Percentiles rank a stretch among this genome's conserved stretches.
phyloP scores from a whole-genome alignment of 345 rosid genomes.

The Ceriops tagal region DNA sequence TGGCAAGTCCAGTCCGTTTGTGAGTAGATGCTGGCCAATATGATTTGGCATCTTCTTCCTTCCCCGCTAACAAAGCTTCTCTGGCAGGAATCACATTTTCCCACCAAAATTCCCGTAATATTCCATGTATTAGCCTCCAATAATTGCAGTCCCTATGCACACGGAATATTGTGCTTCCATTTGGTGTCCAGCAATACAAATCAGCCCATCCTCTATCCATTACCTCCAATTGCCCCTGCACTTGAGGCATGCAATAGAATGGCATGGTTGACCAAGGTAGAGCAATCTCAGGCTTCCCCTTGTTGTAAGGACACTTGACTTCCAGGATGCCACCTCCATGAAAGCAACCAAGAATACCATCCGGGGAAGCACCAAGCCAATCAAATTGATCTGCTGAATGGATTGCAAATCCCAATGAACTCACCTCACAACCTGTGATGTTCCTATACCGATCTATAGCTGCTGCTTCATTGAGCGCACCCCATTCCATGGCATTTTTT shows the following conservation, averaged over 20 bases:
- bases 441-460: constrained; percentile 66
- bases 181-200: constrained; percentile 84
- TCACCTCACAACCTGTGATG: constrained; percentile 70
- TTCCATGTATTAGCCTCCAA: constrained; percentile 62
- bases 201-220: constrained; percentile 88
- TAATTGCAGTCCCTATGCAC: constrained; percentile 58
- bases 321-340: constrained; percentile 67
- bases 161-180: constrained; percentile 75
- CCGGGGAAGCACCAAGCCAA: constrained; percentile 90
- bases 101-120: constrained; percentile 86
- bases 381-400: constrained; percentile 52
- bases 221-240: constrained; percentile 92
- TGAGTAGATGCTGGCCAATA: constrained; percentile 64
- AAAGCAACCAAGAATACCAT: constrained; percentile 64
- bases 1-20: constrained; percentile 57
- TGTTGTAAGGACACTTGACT: constrained; percentile 92
- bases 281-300: constrained; percentile 74
- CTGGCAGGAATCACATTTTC: constrained; percentile 74
- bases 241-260: constrained; percentile 89
- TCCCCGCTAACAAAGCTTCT: constrained; percentile 54
- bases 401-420: constrained; percentile 57
- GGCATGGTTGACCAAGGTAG: constrained; percentile 80
- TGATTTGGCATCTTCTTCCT: constrained; percentile 43
- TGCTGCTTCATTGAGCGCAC: constrained; percentile 59
- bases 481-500: constrained; percentile 71